Evolutionary conservation across 1,284 basidiomycete genomes (phyloP).

Genomic region (Trametes pubescens): DNA sequence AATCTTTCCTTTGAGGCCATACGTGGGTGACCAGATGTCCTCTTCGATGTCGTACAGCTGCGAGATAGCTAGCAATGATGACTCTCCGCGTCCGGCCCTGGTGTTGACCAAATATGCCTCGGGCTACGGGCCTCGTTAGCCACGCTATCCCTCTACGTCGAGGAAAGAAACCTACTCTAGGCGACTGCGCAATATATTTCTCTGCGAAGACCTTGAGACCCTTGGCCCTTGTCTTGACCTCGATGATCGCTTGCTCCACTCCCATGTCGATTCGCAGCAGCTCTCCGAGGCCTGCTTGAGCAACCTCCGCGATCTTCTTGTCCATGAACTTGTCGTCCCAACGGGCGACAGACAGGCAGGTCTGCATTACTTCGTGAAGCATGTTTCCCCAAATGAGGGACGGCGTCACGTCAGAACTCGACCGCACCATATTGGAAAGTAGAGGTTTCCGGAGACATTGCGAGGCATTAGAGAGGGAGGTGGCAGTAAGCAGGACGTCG

Average conservation of each 20-base stretch:
- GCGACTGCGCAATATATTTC: constrained; percentile 65
- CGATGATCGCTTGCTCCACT: constrained; percentile 68
- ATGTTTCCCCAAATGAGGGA: constrained; percentile 89
- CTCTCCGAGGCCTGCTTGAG: constrained; percentile 61
- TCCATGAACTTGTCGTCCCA: constrained; percentile 73
- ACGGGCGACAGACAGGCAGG: constrained; percentile 63
- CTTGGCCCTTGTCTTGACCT: constrained; percentile 67
- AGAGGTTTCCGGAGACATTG: constrained; percentile 87
- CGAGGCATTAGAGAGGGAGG: constrained; percentile 83
- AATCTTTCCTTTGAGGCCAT: constrained; percentile 95
- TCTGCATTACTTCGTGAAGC: constrained; percentile 89
- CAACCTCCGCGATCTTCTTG: constrained; percentile 61
- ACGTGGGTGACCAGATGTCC: constrained; percentile 96
- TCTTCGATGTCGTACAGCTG: constrained; percentile 91
- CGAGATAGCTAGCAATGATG: constrained; percentile 73
- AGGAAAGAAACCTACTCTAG: constrained; percentile 57
- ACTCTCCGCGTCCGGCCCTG: constrained; percentile 55
- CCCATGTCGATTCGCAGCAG: constrained; percentile 68
- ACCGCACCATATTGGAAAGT: constrained; percentile 68
- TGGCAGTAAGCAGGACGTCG: constrained; percentile 89
- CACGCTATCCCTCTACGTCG: constrained; percentile 5
- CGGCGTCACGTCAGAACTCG: constrained; percentile 64
- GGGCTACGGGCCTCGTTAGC: constrained; percentile 50
- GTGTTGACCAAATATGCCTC: constrained; percentile 74
- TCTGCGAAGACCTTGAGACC: constrained; percentile 72